Percentiles rank a stretch among this genome's conserved stretches.
phyloP scores from a whole-genome alignment of 1,284 basidiomycete genomes.

The Serendipita sp. region DNA sequence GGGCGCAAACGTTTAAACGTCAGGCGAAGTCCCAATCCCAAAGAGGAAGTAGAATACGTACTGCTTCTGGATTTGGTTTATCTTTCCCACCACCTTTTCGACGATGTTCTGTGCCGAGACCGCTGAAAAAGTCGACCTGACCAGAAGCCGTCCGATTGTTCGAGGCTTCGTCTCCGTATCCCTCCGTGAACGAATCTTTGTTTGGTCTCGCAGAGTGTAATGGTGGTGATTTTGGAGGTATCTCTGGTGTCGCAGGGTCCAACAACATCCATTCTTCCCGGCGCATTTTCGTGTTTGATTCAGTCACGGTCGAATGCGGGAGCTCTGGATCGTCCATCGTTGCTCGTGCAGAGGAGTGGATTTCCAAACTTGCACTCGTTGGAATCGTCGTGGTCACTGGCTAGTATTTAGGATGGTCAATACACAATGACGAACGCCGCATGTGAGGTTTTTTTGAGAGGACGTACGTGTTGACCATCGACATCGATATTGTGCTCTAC shows the following conservation, averaged over 20 bases:
- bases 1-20: background rate
- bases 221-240: slow-evolving; percentile 19
- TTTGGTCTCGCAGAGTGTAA: slow-evolving; percentile 6
- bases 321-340: slow-evolving; percentile 30
- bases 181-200: slow-evolving; percentile 46
- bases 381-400: slow-evolving; percentile 59
- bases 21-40: background rate
- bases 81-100: slow-evolving; percentile 45
- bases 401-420: slow-evolving; percentile 23
- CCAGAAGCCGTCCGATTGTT: slow-evolving; percentile 35
- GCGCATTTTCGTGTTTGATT: slow-evolving; percentile 31
- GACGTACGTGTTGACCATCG: slow-evolving; percentile 53
- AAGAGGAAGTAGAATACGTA: too few species aligned
- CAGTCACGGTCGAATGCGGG: slow-evolving; percentile 29
- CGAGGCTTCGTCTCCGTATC: slow-evolving; percentile 46
- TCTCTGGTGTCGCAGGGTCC: slow-evolving; percentile 23
- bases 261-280: slow-evolving; percentile 89
- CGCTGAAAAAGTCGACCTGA: slow-evolving; percentile 73
- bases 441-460: background rate
- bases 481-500: slow-evolving; percentile 75
- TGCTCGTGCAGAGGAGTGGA: slow-evolving; percentile 43
- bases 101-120: slow-evolving; percentile 61
- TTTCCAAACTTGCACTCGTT: slow-evolving; percentile 55
- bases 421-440: slow-evolving; percentile 8
- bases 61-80: slow-evolving; percentile 46